Percentiles rank a stretch among this genome's conserved stretches.
Evolutionary conservation across 75 land plant genomes (phyloP).

Genomic region (Sequoiadendron giganteum): DNA sequence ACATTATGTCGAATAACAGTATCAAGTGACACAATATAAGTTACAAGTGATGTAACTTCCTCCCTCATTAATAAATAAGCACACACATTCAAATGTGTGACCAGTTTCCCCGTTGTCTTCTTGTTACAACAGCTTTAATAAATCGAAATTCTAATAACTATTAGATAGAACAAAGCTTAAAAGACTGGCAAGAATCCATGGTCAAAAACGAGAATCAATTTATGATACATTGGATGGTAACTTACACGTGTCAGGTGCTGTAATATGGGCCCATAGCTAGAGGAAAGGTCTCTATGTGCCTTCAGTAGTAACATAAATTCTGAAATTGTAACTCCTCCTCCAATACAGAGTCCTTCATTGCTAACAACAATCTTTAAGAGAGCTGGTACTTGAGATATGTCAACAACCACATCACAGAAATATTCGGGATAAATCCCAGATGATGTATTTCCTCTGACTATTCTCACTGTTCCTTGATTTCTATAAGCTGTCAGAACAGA

Average conservation of each 20-base stretch:
- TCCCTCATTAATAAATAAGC: too few relatives aligned
- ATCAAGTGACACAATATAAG: too few relatives aligned
- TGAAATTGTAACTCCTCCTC: slow-evolving; percentile 28
- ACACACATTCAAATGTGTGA: too few relatives aligned
- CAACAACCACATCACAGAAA: slow-evolving; percentile 14
- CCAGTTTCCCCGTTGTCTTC: too few relatives aligned
- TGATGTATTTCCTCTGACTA: slow-evolving; percentile 29
- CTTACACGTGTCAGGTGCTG: slow-evolving; percentile 32
- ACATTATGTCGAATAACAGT: too few relatives aligned
- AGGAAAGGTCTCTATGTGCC: slow-evolving; percentile 18
- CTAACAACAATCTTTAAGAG: slow-evolving; percentile 6
- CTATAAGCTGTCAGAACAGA: slow-evolving; percentile 14
- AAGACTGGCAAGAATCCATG: not conserved
- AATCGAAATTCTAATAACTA: not conserved
- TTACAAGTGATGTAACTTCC: too few relatives aligned
- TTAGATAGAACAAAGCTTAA: not conserved
- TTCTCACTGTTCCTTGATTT: slow-evolving; percentile 10
- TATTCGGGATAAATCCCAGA: slow-evolving; percentile 23
- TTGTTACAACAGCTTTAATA: not conserved
- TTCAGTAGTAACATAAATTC: slow-evolving; percentile 21
- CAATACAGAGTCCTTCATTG: slow-evolving; percentile 15
- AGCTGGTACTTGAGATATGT: slow-evolving; percentile 22
- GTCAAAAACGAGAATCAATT: too few relatives aligned
- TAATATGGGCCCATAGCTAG: slow-evolving; percentile 27
- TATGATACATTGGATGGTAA: not conserved